Base-by-base conservation (phyloP, 768 basidiomycete genomes). In the Royoungia palumana region DNA sequence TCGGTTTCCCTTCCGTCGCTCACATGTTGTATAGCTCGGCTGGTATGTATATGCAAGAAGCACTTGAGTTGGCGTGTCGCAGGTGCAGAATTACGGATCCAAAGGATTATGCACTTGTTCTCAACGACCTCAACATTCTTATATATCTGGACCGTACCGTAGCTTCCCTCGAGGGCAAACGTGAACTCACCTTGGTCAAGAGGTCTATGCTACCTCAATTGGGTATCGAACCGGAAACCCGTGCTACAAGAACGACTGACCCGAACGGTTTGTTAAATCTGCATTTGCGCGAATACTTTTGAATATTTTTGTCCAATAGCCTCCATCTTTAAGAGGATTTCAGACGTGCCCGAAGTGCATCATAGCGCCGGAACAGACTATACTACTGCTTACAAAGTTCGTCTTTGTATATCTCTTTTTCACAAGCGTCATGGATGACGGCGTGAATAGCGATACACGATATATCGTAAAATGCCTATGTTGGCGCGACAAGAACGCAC, bases 11-110 rank as follows among this genome's bases (percentile, higher is more conserved):
- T 2, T 35, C 36, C 30, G 25, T 17, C 38, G 4, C 41, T 52
- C 40, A 41, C 21, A 5, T 27, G 8, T 25, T 17, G 0, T 51
- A 10, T 32, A 90, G 87, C 6, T 83, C 92, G 9, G 83, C 89
- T 13, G 92, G 89, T 9, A 96, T 93, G 86, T 98, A 98, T 66
- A 87, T 97, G 81, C 93, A 94, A 58, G 95, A 98, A 66, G 90
- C 91, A 1, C 78, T 96, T 20, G 95, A 96, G 53, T 74, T 84
- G 19, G 85, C 91, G 2, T 92, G 89, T 63, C 75, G 79, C 32
- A 81, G 80, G 61, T 78, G 85, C 41, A 82, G 81, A 59, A 68
- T 90, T 24, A 69, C 72, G 21, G 78, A 85, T 58, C 78, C 87
- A 25, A 81, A 86, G 49, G 86, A 92, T 49, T 97, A 93, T 70